Evolutionary conservation across 2,329 filamentous ascomycete genomes (phyloP), one percentile per base, ranked within the genome.

Genomic region (Colletotrichum chlorophyti): DNA sequence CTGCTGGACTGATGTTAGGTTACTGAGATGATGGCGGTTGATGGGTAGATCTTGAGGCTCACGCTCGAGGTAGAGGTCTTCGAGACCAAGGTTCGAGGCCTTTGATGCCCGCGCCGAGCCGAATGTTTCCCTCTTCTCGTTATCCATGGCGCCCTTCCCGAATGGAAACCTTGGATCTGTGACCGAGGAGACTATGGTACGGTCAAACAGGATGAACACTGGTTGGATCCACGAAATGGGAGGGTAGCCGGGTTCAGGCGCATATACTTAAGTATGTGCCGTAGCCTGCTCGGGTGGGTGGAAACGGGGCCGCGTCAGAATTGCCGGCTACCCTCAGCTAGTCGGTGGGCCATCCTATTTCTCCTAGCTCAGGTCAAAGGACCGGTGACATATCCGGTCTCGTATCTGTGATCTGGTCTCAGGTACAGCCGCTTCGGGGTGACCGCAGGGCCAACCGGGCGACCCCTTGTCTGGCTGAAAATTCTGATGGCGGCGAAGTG

Each of bases 1-100:
- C 47, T 58, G 26, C 11, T 6, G 6, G 10, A n/a, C 12, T 6
- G 6, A 23, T n/a, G 47, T 38, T 12, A n/a, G 35, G 3, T 38
- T 21, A 5, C 5, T n/a, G 15, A 21, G 7, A 10, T 24, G 12
- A 29, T 37, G 23, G 21, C 10, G 15, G n/a, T n/a, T n/a, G n/a
- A n/a, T n/a, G 2, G 3, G 4, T 2, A n/a, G 15, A 4, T 6
- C 21, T 32, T 10, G 4, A 12, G 8, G n/a, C 5, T 29, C 27
- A 58, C 47, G 31, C 41, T 58, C 53, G 32, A 46, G 14, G 15
- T 58, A 27, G 17, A 58, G 40, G 14, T 53, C 53, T 17, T 53
- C 48, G n/a, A 53, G 40, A 3, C 53, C 53, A 11, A 46, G 24
- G 10, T 5, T 26, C 6, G 32, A 53, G 14, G 53, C 53, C 40